A percentile compares a stretch with the other conserved stretches of the same genome.
Evolutionary conservation across 495 filamentous ascomycete genomes (phyloP).

Genomic region (Terfezia claveryi): DNA sequence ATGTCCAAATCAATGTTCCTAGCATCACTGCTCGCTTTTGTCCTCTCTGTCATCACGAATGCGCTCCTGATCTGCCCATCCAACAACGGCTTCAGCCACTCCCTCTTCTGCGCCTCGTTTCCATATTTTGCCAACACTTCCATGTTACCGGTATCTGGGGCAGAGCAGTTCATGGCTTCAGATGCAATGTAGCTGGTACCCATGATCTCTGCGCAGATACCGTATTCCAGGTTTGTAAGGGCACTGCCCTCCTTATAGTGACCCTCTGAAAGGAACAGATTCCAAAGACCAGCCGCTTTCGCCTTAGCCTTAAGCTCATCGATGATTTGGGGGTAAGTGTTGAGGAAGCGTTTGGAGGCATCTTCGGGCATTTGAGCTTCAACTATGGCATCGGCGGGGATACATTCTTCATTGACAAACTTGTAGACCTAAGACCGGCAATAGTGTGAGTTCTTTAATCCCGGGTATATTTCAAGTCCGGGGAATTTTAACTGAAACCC

Average conservation of each 20-base stretch:
- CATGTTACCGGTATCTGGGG: constrained; percentile 91
- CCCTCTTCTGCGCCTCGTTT: constrained; percentile 65
- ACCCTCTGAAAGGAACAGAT: constrained; percentile 86
- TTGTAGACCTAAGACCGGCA: constrained; percentile 47
- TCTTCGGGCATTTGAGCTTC: constrained; percentile 10
- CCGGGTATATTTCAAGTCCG: neutral
- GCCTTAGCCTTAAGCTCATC: constrained; percentile 78
- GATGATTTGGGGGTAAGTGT: constrained; percentile 53
- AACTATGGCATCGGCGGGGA: constrained; percentile 17
- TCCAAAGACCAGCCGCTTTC: constrained; percentile 75
- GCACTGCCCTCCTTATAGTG: constrained; percentile 89
- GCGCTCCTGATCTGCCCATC: constrained; percentile 71
- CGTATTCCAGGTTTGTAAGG: constrained; percentile 79
- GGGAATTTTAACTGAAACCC: neutral
- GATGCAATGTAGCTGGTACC: constrained; percentile 58
- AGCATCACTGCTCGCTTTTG: constrained; percentile 66
- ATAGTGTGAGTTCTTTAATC: constrained; percentile 1
- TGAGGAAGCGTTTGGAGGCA: constrained; percentile 15
- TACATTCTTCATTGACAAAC: constrained; percentile 84
- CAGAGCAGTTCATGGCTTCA: constrained; percentile 78
- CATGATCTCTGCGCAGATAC: constrained; percentile 75
- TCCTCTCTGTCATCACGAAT: constrained; percentile 86
- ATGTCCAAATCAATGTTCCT: constrained; percentile 73
- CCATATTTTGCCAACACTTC: constrained; percentile 88
- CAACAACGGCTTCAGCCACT: constrained; percentile 68